These are phyloP conservation scores for Pyrus betulifolia DNA, from an alignment of 306 rosid genomes.

Conservation along the genomic window DNA sequence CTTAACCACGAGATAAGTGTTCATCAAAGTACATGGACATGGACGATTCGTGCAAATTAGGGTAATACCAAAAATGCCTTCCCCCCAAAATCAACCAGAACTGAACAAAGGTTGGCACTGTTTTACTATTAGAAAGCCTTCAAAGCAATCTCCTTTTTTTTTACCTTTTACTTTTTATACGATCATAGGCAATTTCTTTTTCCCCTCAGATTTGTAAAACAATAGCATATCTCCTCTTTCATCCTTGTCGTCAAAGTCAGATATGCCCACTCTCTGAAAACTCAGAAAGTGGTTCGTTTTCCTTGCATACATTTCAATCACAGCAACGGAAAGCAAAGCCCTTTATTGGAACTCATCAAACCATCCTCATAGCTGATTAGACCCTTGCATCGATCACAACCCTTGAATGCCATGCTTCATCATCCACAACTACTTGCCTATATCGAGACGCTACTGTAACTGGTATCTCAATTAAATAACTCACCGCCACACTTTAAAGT, in stretches of 20 bases:
- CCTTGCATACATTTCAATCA: constrained; percentile 20
- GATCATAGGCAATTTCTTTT: neutral
- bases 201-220: neutral
- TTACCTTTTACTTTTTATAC: neutral
- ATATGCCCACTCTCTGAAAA: constrained; percentile 38
- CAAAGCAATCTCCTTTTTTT: constrained; percentile 3
- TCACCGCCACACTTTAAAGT: fast-evolving
- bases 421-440: too few species aligned
- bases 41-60: too few species aligned
- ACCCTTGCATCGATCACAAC: constrained; percentile 12
- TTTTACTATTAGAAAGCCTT: neutral
- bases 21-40: too few species aligned
- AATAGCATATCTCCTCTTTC: constrained; percentile 17
- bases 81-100: neutral
- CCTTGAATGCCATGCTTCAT: neutral
- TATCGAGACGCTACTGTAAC: fast-evolving
- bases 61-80: neutral
- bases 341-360: constrained; percentile 73
- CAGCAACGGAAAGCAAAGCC: constrained; percentile 19
- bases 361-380: constrained; percentile 17
- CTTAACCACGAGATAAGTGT: too few species aligned
- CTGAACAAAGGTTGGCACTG: constrained; percentile 5
- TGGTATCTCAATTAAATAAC: too few species aligned
- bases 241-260: constrained; percentile 54
- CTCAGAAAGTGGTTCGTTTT: constrained; percentile 37